A percentile compares a stretch with the other conserved stretches of the same genome.
phyloP scores from a whole-genome alignment of 768 basidiomycete genomes.

The Tylopilus subfusipes region DNA sequence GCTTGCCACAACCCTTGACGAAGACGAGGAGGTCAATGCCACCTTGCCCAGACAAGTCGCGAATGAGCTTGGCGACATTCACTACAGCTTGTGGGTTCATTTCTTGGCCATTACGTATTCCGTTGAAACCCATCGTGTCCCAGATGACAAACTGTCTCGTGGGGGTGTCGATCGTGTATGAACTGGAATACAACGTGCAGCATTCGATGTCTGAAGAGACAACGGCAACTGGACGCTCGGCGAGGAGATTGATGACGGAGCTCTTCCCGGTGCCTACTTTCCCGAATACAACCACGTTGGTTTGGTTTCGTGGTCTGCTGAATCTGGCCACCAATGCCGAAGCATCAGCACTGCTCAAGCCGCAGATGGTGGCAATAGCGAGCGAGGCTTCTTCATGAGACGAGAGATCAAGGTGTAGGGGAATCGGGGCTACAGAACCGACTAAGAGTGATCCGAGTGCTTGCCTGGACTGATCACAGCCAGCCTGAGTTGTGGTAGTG shows the following conservation, averaged over 20 bases:
- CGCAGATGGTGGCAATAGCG: background rate
- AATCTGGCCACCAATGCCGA: background rate
- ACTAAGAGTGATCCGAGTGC: background rate
- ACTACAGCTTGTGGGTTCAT: too few species aligned
- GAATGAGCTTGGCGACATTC: constrained; percentile 23
- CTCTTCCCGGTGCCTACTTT: too few species aligned
- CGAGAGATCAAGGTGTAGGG: background rate
- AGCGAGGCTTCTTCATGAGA: background rate
- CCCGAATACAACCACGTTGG: too few species aligned
- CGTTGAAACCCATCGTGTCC: constrained; percentile 3
- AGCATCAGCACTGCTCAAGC: background rate
- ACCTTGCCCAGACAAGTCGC: constrained; percentile 1
- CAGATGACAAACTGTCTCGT: background rate
- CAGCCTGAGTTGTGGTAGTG: background rate
- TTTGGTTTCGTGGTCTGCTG: background rate
- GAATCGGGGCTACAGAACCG: background rate
- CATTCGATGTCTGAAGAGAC: background rate
- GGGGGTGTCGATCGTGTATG: background rate
- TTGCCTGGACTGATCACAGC: background rate
- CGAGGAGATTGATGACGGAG: too few species aligned
- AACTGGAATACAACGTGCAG: background rate
- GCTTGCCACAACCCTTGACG: constrained; percentile 26
- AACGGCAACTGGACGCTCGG: background rate
- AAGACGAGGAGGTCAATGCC: too few species aligned
- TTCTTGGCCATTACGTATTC: background rate